Percentiles rank a stretch among this genome's conserved stretches.
These are phyloP conservation scores for Geosmithia flava DNA, from an alignment of 2,329 filamentous ascomycete genomes.

Conservation along the genomic window DNA sequence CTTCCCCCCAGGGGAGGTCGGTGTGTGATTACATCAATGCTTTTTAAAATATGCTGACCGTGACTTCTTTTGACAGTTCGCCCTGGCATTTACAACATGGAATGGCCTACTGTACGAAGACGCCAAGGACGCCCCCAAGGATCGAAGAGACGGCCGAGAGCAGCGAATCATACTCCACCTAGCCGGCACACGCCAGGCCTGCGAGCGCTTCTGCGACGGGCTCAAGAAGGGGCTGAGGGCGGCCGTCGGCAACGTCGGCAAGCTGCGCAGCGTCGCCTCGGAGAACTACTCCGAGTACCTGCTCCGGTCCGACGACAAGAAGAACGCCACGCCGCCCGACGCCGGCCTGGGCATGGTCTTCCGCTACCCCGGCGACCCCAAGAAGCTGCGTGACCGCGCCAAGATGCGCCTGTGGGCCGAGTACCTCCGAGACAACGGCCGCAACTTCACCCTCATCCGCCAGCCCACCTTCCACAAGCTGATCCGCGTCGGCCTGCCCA, in stretches of 20 bases:
- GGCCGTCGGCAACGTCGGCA: constrained; percentile 78
- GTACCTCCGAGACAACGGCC: constrained; percentile 88
- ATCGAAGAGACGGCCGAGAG: constrained; percentile 37
- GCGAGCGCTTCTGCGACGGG: constrained; percentile 92
- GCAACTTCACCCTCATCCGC: constrained; percentile 81
- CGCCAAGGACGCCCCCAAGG: constrained; percentile 34
- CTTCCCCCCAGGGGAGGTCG: background rate
- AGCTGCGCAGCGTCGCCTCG: constrained; percentile 64
- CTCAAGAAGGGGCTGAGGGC: constrained; percentile 82
- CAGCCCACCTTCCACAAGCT: constrained; percentile 98
- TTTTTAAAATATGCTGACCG: no score
- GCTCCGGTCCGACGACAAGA: constrained; percentile 50
- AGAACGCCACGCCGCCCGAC: constrained; percentile 55
- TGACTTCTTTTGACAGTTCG: constrained; percentile 45
- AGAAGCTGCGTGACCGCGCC: constrained; percentile 85
- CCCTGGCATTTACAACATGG: constrained; percentile 90
- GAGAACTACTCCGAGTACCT: constrained; percentile 90
- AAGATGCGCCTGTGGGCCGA: constrained; percentile 98
- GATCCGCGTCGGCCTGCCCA: constrained; percentile 88
- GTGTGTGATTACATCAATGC: no score
- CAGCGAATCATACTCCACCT: constrained; percentile 90
- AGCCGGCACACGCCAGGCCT: constrained; percentile 75
- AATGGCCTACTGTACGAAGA: constrained; percentile 55
- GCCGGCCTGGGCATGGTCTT: constrained; percentile 88
- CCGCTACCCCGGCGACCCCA: constrained; percentile 86